Percentiles rank a stretch among this genome's conserved stretches.
Conservation (phyloP, 306 rosid genomes). For the Crataegus laevigata region DNA sequence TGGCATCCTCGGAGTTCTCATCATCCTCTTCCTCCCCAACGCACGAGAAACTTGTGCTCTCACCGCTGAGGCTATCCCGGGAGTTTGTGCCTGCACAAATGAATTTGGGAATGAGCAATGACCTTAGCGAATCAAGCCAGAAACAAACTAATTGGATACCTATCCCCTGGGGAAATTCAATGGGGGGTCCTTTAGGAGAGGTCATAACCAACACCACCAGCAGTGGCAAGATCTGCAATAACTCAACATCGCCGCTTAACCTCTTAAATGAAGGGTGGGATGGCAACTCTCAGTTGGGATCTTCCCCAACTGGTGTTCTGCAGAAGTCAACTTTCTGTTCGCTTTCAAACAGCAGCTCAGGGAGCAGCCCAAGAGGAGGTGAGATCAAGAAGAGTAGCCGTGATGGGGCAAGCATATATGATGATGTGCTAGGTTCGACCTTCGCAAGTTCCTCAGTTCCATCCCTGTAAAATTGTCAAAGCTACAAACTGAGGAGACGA, state of each 20-base stretch:
- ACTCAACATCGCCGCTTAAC: constrained; percentile 20
- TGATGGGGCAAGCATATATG: constrained; percentile 17
- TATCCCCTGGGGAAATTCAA: constrained; percentile 27
- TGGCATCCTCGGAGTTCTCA: constrained; percentile 30
- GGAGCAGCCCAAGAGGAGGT: constrained; percentile 32
- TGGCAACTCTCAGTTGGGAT: constrained; percentile 29
- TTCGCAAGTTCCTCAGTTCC: constrained; percentile 33
- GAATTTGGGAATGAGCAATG: constrained; percentile 22
- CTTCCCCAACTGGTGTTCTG: constrained; percentile 45
- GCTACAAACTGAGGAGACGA: background rate
- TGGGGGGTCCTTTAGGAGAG: constrained; percentile 57
- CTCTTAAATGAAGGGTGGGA: constrained; percentile 41
- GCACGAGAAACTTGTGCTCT: constrained; percentile 21
- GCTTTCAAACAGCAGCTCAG: constrained; percentile 46
- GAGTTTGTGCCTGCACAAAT: constrained; percentile 30
- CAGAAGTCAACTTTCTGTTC: constrained; percentile 42
- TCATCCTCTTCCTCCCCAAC: constrained; percentile 39
- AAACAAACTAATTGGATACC: constrained; percentile 24
- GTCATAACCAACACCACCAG: constrained; percentile 27
- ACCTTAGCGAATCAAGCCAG: background rate
- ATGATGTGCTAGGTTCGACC: constrained; percentile 28
- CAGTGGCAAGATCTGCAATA: constrained; percentile 15
- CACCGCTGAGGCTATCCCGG: constrained; percentile 33
- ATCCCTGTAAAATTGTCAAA: constrained; percentile 15
- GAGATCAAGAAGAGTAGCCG: background rate